phyloP scores from a whole-genome alignment of 495 filamentous ascomycete genomes.

The Xanthoparmelia taractica region DNA sequence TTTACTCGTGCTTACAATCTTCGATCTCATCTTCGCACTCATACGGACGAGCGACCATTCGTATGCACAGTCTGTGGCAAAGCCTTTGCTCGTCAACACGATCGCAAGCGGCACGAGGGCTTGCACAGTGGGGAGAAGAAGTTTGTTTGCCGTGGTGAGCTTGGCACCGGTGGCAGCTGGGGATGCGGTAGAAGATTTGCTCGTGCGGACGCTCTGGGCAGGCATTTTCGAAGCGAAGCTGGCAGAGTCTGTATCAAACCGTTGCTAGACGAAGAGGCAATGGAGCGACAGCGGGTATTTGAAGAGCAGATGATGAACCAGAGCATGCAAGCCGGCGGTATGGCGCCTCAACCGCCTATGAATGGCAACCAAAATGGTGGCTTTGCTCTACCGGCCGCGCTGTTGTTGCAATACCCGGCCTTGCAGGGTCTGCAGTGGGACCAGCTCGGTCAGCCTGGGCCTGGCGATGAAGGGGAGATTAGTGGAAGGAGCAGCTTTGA shows the following conservation, averaged over 20 bases:
- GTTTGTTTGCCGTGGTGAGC: slow-evolving; percentile 87
- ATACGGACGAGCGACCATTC: slow-evolving; percentile 87
- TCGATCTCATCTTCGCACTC: slow-evolving; percentile 83
- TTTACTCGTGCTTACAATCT: slow-evolving; percentile 88
- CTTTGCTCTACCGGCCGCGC: slow-evolving; percentile 73
- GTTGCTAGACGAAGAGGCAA: slow-evolving; percentile 49
- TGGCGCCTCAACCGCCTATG: slow-evolving; percentile 18
- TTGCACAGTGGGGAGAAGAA: slow-evolving; percentile 92
- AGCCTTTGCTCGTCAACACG: slow-evolving; percentile 90
- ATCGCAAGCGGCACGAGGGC: slow-evolving; percentile 85
- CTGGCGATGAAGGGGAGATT: slow-evolving; percentile 61
- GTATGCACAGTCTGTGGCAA: slow-evolving; percentile 96
- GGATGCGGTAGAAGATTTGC: slow-evolving; percentile 91
- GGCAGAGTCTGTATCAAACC: slow-evolving; percentile 95
- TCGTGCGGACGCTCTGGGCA: slow-evolving; percentile 86
- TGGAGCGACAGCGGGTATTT: slow-evolving; percentile 26
- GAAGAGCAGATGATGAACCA: slow-evolving; percentile 25
- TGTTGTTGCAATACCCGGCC: slow-evolving; percentile 87
- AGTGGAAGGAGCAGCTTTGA: slow-evolving; percentile 84
- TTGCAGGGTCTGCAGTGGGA: slow-evolving; percentile 79
- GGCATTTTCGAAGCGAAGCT: slow-evolving; percentile 95
- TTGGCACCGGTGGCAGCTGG: slow-evolving; percentile 77
- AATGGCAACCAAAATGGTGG: slow-evolving; percentile 33
- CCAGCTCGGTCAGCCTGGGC: slow-evolving; percentile 44
- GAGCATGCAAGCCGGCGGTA: slow-evolving; percentile 22